phyloP scores from a whole-genome alignment of 805 yeast genomes.

The Myxozyma neotropica region DNA sequence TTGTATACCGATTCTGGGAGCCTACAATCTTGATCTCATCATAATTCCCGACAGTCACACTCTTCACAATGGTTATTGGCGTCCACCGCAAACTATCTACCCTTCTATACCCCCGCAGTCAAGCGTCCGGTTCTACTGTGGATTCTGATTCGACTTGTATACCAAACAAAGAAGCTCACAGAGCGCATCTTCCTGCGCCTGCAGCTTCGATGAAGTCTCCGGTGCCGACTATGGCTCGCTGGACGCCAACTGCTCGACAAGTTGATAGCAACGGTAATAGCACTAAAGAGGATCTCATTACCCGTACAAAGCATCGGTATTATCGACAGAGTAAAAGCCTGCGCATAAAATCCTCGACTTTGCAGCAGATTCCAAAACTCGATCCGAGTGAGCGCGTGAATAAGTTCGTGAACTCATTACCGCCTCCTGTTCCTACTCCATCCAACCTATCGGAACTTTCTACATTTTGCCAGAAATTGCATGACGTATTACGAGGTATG shows the following conservation, averaged over 20 bases:
- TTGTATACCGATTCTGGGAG: too few relatives aligned
- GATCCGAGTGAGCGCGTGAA: not conserved
- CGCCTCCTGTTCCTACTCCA: not conserved
- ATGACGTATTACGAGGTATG: not conserved
- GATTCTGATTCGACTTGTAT: not conserved
- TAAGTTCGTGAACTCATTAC: not conserved
- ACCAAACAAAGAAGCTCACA: not conserved
- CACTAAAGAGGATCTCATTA: not conserved
- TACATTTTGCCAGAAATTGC: not conserved
- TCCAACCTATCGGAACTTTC: not conserved
- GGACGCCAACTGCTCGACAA: not conserved
- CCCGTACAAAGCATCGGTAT: not conserved
- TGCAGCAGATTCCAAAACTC: conserved; percentile 7
- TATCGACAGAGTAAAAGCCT: not conserved
- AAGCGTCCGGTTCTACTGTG: not conserved
- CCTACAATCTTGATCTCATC: too few relatives aligned
- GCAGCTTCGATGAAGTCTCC: not conserved
- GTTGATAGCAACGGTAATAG: not conserved
- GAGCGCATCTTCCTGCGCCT: not conserved
- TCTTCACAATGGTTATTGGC: not conserved
- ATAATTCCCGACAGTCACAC: too few relatives aligned
- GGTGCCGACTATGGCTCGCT: not conserved
- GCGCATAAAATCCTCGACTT: not conserved
- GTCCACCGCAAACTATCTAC: not conserved
- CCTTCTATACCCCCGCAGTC: not conserved